These are phyloP conservation scores for Nakazawaea ambrosiae DNA, from an alignment of 805 yeast species.

Conservation along the genomic window DNA sequence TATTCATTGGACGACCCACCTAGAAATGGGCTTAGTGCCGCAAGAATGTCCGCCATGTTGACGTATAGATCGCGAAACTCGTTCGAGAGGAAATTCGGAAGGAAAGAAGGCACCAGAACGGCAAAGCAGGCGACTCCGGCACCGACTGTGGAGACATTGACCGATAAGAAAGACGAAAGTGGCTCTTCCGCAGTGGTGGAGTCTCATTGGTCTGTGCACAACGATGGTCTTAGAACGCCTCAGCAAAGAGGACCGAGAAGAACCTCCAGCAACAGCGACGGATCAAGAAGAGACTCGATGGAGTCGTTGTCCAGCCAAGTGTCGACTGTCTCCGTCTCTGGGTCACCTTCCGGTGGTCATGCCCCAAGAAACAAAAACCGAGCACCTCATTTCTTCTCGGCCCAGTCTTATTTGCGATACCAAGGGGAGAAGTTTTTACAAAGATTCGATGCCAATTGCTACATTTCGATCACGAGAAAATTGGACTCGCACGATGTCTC, in stretches of 20 bases:
- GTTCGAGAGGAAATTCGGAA: constrained; percentile 87
- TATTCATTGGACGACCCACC: constrained; percentile 79
- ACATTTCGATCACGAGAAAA: constrained; percentile 88
- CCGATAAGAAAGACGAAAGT: constrained; percentile 1
- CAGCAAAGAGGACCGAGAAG: constrained; percentile 7
- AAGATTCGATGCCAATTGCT: constrained; percentile 95
- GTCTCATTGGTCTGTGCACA: constrained; percentile 67
- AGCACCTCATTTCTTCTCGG: constrained; percentile 73
- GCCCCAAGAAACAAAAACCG: constrained; percentile 22
- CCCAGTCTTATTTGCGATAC: constrained; percentile 89
- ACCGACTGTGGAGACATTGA: constrained; percentile 1
- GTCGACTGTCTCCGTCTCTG: not conserved
- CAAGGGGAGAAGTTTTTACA: constrained; percentile 88
- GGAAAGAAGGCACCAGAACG: constrained; percentile 41
- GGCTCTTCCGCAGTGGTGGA: no score
- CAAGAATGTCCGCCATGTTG: constrained; percentile 92
- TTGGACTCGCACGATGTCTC: constrained; percentile 93
- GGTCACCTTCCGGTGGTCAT: constrained; percentile 25
- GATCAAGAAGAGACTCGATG: constrained; percentile 3
- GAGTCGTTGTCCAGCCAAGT: not conserved
- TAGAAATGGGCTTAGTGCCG: constrained; percentile 82
- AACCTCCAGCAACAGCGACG: not conserved
- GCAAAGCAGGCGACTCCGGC: constrained; percentile 12
- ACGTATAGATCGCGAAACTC: constrained; percentile 91
- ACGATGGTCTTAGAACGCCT: constrained; percentile 52